Evolutionary conservation across 805 yeast genomes (phyloP).

Genomic region (Osmozyma mogii): DNA sequence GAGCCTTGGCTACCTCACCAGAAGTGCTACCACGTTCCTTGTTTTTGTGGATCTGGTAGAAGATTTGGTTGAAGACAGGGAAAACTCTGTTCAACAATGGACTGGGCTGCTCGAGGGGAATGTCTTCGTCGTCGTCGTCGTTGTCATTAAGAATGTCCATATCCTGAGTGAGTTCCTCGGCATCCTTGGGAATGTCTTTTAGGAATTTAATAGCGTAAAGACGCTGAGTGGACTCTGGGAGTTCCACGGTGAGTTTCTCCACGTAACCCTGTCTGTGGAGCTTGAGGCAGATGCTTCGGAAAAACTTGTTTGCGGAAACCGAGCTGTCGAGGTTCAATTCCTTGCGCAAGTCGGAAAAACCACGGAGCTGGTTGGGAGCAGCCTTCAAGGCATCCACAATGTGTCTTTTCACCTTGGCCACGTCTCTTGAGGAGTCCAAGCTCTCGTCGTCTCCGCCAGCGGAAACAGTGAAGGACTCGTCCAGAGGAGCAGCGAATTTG

Average conservation of each 20-base stretch:
- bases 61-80: slow-evolving; percentile 61
- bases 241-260: slow-evolving; percentile 42
- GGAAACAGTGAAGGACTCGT: slow-evolving; percentile 26
- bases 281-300: slow-evolving; percentile 39
- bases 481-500: slow-evolving; percentile 30
- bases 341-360: slow-evolving; percentile 50
- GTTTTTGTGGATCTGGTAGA: slow-evolving; percentile 34
- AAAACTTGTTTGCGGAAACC: slow-evolving; percentile 34
- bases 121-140: slow-evolving; percentile 10
- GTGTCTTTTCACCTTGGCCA: slow-evolving; percentile 19
- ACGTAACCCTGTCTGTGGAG: slow-evolving; percentile 39
- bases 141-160: slow-evolving; percentile 15
- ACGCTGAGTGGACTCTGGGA: slow-evolving; percentile 18
- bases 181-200: slow-evolving; percentile 40
- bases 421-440: slow-evolving; percentile 22
- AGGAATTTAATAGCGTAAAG: slow-evolving; percentile 33
- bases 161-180: slow-evolving; percentile 36
- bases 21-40: slow-evolving; percentile 51
- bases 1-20: slow-evolving; percentile 39
- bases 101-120: slow-evolving; percentile 1
- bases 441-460: slow-evolving; percentile 12
- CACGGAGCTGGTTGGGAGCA: slow-evolving; percentile 56
- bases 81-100: slow-evolving; percentile 45
- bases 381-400: slow-evolving; percentile 44
- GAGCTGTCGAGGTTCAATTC: slow-evolving; percentile 46